Evolutionary conservation across 202 grass and related monocot species (phyloP), one percentile per base, ranked within the genome.

Genomic region (Schoenoplectus tabernaemontani): DNA sequence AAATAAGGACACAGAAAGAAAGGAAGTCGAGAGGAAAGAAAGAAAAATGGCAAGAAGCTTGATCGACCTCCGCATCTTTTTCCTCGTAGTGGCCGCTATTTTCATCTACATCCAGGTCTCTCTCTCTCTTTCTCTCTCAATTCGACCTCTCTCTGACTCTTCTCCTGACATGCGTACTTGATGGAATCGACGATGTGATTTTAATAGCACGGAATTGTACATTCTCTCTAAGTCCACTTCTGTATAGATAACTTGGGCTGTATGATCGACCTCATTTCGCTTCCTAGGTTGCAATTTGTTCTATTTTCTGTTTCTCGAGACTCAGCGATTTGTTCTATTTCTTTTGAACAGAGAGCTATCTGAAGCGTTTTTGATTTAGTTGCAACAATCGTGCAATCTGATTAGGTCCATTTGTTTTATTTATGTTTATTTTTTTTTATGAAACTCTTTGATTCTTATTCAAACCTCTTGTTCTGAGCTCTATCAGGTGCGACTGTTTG

Each of bases 41-140:
- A 19, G 12, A 16, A 62, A 36, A 64, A 96, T 96, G 90, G 88
- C 81, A 78, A 92, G 70, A 39, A 79, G 34, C 32, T 50, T 84
- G 64, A 64, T 81, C 76, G 82, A 93, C 59, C 73, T 93, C 57
- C 88, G 90, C 65, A 47, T 97, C 38, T 87, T 97, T 75, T 85
- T 97, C 70, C 58, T 91, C 43, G 54, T 77, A 63, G 88, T 88
- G 3, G 85, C 85, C 2, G 88, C 65, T 30, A 87, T 85, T 71
- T 97, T 97, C 72, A 97, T 97, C 83, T 97, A 85, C 85, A 93
- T 96, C 88, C 93, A 97, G 81, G 93, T 93, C 54, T 37, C 43
- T 58, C 76, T 33, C 20, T 47, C 33, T 58, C 53, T 50, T 23
- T n/a, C n/a, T 41, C 13, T 81, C 56, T 67, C 2, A 37, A 34